A percentile compares a stretch with the other conserved stretches of the same genome.
phyloP scores from a whole-genome alignment of 2,329 filamentous ascomycete species.

The Cytospora piceicola region DNA sequence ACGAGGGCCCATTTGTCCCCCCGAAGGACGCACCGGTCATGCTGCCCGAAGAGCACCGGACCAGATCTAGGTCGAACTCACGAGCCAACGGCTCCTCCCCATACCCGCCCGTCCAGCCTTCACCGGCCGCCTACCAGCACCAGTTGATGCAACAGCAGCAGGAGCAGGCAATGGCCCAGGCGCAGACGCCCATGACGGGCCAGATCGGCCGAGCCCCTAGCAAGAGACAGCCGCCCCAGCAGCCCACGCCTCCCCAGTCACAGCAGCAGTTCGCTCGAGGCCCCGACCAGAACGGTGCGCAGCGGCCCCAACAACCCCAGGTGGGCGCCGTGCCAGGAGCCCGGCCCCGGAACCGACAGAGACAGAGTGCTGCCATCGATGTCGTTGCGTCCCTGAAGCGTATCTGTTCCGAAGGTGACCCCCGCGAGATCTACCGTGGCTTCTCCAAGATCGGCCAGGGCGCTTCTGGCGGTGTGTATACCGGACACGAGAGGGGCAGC shows the following conservation, averaged over 20 bases:
- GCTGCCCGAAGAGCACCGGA: conserved; percentile 69
- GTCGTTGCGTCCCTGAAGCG: conserved; percentile 81
- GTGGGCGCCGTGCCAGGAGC: conserved; percentile 52
- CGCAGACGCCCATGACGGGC: conserved; percentile 75
- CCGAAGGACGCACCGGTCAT: conserved; percentile 62
- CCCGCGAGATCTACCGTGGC: conserved; percentile 81
- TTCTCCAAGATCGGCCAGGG: conserved; percentile 97
- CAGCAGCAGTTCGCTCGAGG: conserved; percentile 51
- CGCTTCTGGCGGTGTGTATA: conserved; percentile 93
- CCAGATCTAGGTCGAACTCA: conserved; percentile 71
- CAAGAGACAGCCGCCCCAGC: conserved; percentile 64
- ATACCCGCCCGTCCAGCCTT: conserved; percentile 52
- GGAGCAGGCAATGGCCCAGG: conserved; percentile 78
- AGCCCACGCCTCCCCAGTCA: conserved; percentile 55
- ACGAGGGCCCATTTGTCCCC: conserved; percentile 52
- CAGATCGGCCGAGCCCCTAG: conserved; percentile 75
- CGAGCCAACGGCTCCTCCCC: conserved; percentile 57
- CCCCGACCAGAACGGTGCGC: conserved; percentile 45
- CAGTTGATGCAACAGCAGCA: conserved; percentile 79
- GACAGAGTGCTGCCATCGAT: conserved; percentile 80
- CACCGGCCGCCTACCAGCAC: conserved; percentile 59
- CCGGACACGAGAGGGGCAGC: conserved; percentile 80
- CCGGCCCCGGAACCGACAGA: conserved; percentile 73
- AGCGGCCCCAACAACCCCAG: conserved; percentile 40
- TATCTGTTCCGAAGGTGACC: conserved; percentile 90